Percentiles rank a stretch among this genome's conserved stretches.
phyloP scores from a whole-genome alignment of 2,329 filamentous ascomycete genomes.

The Niveomyces coronatus region DNA sequence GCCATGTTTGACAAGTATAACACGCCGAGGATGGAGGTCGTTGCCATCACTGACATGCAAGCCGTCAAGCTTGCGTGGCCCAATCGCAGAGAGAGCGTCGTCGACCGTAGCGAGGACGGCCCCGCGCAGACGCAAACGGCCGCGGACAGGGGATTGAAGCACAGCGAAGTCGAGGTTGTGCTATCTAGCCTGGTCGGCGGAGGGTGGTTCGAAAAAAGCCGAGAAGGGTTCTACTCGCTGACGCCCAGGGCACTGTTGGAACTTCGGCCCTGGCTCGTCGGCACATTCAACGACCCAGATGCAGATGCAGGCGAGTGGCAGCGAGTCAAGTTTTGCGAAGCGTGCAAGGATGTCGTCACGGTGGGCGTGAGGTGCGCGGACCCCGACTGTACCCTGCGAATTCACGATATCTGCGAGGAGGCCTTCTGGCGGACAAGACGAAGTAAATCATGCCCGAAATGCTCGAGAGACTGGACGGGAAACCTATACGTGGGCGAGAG shows the following conservation, averaged over 20 bases:
- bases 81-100: conserved; percentile 25
- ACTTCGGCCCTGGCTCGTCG: conserved; percentile 71
- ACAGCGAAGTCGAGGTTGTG: conserved; percentile 65
- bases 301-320: conserved; percentile 51
- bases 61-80: conserved; percentile 59
- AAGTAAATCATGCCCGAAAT: conserved; percentile 54
- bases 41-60: conserved; percentile 72
- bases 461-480: conserved; percentile 39
- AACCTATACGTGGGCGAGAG: conserved; percentile 44
- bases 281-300: conserved; percentile 74
- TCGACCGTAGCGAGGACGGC: conserved; percentile 15
- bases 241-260: conserved; percentile 75
- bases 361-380: conserved; percentile 67
- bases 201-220: conserved; percentile 75
- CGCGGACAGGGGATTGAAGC: conserved; percentile 52
- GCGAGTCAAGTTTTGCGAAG: conserved; percentile 76
- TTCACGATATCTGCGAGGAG: conserved; percentile 69
- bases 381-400: conserved; percentile 53
- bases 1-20: conserved; percentile 89
- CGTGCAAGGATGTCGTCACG: conserved; percentile 84
- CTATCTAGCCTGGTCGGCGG: conserved; percentile 62
- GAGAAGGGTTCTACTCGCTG: conserved; percentile 62
- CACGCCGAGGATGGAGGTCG: conserved; percentile 64
- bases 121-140: conserved; percentile 23
- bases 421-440: conserved; percentile 61